phyloP scores from a whole-genome alignment of 2,329 filamentous ascomycete species.

The Neocatenulostroma microsporum region DNA sequence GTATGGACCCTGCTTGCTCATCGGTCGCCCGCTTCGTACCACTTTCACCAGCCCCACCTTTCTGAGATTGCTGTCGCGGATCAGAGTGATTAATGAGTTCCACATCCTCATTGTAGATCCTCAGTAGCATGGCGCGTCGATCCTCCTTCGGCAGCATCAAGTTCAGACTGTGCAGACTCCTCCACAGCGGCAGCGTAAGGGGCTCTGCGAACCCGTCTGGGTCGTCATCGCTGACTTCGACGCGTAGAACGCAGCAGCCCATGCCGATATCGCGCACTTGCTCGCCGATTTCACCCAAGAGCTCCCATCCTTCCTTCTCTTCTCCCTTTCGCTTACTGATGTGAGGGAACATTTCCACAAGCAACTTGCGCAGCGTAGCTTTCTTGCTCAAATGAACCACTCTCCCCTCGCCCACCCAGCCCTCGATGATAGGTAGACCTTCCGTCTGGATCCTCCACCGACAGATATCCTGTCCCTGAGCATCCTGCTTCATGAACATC shows the following conservation, averaged over 20 bases:
- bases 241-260: slow-evolving; percentile 83
- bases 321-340: slow-evolving; percentile 42
- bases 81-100: slow-evolving; percentile 63
- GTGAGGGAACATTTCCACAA: slow-evolving; percentile 96
- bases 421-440: slow-evolving; percentile 81
- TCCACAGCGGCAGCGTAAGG: slow-evolving; percentile 89
- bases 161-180: slow-evolving; percentile 84
- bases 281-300: slow-evolving; percentile 81
- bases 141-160: slow-evolving; percentile 99
- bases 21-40: too few relatives aligned
- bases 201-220: slow-evolving; percentile 59
- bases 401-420: slow-evolving; percentile 74
- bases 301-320: slow-evolving; percentile 51
- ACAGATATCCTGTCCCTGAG: slow-evolving; percentile 77
- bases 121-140: slow-evolving; percentile 77
- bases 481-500: slow-evolving; percentile 98
- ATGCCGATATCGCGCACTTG: slow-evolving; percentile 69
- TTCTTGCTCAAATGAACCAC: slow-evolving; percentile 68
- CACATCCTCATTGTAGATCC: slow-evolving; percentile 82
- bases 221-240: slow-evolving; percentile 40
- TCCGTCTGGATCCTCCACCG: slow-evolving; percentile 94
- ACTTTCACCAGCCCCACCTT: too few relatives aligned
- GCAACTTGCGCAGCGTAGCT: slow-evolving; percentile 69
- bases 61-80: slow-evolving; percentile 16
- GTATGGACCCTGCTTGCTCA: slow-evolving; percentile 13